These are phyloP conservation scores for Debaryomycetaceae sp. DNA, from an alignment of 1,139 yeast genomes.

Conservation along the genomic window DNA sequence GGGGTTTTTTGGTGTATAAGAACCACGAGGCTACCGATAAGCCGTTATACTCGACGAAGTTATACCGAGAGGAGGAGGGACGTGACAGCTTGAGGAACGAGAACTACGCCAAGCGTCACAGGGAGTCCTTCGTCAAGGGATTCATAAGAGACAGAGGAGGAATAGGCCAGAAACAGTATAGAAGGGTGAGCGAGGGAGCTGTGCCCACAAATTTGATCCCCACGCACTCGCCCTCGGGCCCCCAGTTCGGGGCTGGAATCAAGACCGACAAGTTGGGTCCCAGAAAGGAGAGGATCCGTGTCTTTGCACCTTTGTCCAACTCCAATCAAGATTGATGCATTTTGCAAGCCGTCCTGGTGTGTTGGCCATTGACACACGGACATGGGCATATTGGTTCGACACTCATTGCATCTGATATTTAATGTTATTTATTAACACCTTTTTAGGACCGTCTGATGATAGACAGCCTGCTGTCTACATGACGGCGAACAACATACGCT, in stretches of 20 bases:
- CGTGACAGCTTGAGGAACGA: conserved; percentile 37
- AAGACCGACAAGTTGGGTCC: conserved; percentile 45
- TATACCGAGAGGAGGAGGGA: conserved; percentile 37
- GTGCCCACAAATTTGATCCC: conserved; percentile 37
- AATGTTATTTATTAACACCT: neutral
- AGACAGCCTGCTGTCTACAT: neutral
- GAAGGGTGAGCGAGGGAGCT: conserved; percentile 29
- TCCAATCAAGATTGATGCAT: conserved; percentile 4
- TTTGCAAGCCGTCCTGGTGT: neutral
- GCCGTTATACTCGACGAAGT: conserved; percentile 38
- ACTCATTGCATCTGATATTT: neutral
- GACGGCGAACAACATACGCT: neutral
- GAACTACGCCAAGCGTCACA: conserved; percentile 36
- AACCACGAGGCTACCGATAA: conserved; percentile 33
- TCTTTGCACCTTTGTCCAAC: conserved; percentile 33
- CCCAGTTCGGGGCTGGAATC: conserved; percentile 46
- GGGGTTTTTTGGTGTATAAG: conserved; percentile 37
- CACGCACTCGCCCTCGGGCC: conserved; percentile 41
- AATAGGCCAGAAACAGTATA: conserved; percentile 41
- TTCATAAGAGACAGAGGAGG: conserved; percentile 48
- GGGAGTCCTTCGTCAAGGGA: conserved; percentile 41
- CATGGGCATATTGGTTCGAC: neutral
- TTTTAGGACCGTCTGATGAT: neutral
- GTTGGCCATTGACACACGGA: conserved; percentile 1
- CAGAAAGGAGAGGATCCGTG: conserved; percentile 40